Percentiles rank a stretch among this genome's conserved stretches.
phyloP scores from a whole-genome alignment of 2,329 filamentous ascomycete species.

The Nigrospora oryzae region DNA sequence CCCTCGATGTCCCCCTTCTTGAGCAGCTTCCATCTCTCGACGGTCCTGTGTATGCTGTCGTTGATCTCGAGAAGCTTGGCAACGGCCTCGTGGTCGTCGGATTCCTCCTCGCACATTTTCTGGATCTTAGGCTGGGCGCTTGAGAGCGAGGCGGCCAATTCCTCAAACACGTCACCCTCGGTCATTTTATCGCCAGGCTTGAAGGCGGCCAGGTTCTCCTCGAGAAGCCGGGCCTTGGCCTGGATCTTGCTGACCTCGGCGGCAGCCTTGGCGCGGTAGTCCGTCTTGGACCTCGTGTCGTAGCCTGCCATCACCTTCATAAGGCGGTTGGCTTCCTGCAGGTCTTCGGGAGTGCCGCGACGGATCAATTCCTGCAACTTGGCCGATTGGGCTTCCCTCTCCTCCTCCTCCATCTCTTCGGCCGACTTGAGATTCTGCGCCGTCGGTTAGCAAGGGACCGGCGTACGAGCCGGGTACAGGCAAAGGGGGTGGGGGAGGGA shows the following conservation, averaged over 20 bases:
- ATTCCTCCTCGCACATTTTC: constrained; percentile 99
- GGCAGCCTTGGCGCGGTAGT: constrained; percentile 94
- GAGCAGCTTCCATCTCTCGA: constrained; percentile 89
- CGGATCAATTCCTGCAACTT: constrained; percentile 96
- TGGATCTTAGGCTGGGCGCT: constrained; percentile 98
- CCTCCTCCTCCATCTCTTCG: constrained; percentile 98
- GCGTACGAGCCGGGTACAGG: too few relatives aligned
- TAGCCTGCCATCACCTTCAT: constrained; percentile 99
- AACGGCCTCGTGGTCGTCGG: constrained; percentile 91
- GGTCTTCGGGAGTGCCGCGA: constrained; percentile 79
- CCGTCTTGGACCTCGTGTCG: constrained; percentile 90
- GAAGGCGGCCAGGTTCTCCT: constrained; percentile 85
- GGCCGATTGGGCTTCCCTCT: constrained; percentile 89
- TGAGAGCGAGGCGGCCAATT: constrained; percentile 80
- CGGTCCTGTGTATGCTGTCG: constrained; percentile 94
- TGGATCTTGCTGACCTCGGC: constrained; percentile 93
- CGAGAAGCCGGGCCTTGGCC: constrained; percentile 84
- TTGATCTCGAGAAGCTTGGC: constrained; percentile 95
- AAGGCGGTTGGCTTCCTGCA: constrained; percentile 92
- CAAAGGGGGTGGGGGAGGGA: constrained; percentile 11
- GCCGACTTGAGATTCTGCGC: constrained; percentile 82
- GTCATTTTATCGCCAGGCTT: constrained; percentile 70
- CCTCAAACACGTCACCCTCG: constrained; percentile 64
- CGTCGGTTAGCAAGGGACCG: too few relatives aligned
- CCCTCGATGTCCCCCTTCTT: constrained; percentile 89